Conservation (phyloP, 169 alveolate species). For the Babesia ovata region DNA sequence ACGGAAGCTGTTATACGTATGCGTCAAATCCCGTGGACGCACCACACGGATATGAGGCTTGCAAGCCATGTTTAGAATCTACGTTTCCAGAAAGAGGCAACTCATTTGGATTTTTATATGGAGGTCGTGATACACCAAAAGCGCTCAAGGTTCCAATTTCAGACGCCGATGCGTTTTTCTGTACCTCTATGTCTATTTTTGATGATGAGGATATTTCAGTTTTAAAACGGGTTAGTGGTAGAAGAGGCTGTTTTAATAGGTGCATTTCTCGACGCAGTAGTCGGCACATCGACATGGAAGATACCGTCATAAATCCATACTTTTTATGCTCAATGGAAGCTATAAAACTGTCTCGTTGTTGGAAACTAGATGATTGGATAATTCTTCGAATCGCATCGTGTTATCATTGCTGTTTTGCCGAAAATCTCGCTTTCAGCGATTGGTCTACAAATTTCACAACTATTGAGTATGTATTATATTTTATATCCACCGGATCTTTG, state of each 20-base stretch:
- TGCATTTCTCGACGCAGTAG: slow-evolving; percentile 10
- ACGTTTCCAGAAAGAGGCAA: background rate
- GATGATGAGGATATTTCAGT: slow-evolving; percentile 33
- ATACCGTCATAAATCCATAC: slow-evolving; percentile 22
- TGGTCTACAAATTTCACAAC: slow-evolving; percentile 29
- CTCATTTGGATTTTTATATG: no score
- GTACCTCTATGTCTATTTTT: slow-evolving; percentile 21
- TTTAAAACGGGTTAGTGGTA: slow-evolving; percentile 1
- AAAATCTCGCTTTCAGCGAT: slow-evolving; percentile 7
- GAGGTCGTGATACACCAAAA: no score
- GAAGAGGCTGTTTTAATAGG: slow-evolving; percentile 25
- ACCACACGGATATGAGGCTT: no score
- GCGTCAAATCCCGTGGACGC: background rate
- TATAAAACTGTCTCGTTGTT: slow-evolving; percentile 24
- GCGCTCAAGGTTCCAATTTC: background rate
- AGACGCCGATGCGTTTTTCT: slow-evolving; percentile 17
- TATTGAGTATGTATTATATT: slow-evolving; percentile 32
- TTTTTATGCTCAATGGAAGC: slow-evolving; percentile 32
- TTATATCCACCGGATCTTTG: slow-evolving; percentile 49
- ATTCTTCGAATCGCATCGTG: slow-evolving; percentile 23
- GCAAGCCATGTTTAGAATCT: no score
- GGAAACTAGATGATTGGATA: slow-evolving; percentile 45
- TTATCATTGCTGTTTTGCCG: slow-evolving; percentile 31
- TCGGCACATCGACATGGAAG: background rate
- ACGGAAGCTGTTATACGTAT: no score